Conservation (phyloP, 164 flowering plant genomes). For the Kalanchoe fedtschenkoi region DNA sequence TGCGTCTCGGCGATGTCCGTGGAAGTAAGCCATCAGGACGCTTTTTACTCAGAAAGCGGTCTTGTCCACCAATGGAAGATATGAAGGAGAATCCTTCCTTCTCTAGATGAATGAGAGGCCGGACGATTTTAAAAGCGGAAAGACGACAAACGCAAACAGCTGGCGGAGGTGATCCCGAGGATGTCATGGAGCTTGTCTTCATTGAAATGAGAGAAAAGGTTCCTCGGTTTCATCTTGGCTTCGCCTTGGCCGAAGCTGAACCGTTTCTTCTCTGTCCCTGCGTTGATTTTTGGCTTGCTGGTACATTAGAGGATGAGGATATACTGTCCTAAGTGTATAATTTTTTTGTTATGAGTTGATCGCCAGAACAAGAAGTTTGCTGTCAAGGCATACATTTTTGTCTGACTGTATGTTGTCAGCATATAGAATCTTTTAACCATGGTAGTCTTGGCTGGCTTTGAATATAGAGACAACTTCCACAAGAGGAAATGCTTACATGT, state of each 20-base stretch:
- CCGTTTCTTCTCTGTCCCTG: not conserved
- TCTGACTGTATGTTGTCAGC: no score
- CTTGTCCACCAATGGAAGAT: not conserved
- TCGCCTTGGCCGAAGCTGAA: not conserved
- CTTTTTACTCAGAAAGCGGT: not conserved
- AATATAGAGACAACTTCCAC: no score
- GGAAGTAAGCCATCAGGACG: constrained; percentile 11
- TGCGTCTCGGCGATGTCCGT: constrained; percentile 19
- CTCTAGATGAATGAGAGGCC: not conserved
- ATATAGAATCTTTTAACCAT: no score
- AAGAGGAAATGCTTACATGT: no score
- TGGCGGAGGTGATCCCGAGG: constrained; percentile 39
- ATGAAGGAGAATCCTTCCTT: not conserved
- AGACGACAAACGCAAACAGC: constrained; percentile 16
- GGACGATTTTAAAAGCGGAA: constrained; percentile 9
- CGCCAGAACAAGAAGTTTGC: no score
- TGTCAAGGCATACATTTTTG: no score
- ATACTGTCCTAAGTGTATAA: no score
- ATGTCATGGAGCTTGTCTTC: constrained; percentile 11
- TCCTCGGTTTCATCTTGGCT: constrained; percentile 20
- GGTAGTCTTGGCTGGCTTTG: no score
- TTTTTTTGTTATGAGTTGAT: no score
- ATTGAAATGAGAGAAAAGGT: constrained; percentile 13
- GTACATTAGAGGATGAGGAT: not conserved
- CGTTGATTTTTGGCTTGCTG: not conserved